Conservation (phyloP, 192 early-diverging fungal species). For the Podila clonocystis region DNA sequence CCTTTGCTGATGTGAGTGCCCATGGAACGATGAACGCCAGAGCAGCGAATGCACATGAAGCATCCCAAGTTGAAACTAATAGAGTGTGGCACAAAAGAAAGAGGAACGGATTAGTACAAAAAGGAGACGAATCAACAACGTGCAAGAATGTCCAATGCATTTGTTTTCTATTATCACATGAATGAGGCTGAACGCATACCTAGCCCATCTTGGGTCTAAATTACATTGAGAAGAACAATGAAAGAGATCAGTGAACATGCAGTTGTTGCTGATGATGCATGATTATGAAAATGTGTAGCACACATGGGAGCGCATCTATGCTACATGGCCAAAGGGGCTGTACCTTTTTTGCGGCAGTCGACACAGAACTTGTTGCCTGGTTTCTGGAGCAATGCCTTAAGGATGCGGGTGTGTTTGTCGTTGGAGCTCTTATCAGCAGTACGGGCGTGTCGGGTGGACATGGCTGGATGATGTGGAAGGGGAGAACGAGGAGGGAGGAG, state of each 20-base stretch:
- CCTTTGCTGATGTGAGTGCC: constrained; percentile 89
- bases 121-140: too few relatives aligned
- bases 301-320: background rate
- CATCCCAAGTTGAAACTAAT: constrained; percentile 61
- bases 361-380: constrained; percentile 79
- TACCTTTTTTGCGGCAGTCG: constrained; percentile 87
- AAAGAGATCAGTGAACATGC: too few relatives aligned
- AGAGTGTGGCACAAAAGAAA: background rate
- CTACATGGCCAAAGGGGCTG: background rate
- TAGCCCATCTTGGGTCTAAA: constrained; percentile 45
- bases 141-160: too few relatives aligned
- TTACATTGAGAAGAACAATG: background rate
- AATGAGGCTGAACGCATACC: constrained; percentile 15
- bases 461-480: constrained; percentile 20
- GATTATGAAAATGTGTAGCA: background rate
- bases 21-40: constrained; percentile 83
- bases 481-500: background rate
- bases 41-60: constrained; percentile 72
- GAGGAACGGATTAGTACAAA: too few relatives aligned
- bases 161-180: background rate
- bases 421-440: constrained; percentile 75
- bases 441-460: constrained; percentile 73
- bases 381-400: constrained; percentile 75
- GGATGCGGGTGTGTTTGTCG: constrained; percentile 74
- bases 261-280: too few relatives aligned